Base-by-base conservation (phyloP, 2,329 filamentous ascomycete species). In the Fusarium pseudonygamai region DNA sequence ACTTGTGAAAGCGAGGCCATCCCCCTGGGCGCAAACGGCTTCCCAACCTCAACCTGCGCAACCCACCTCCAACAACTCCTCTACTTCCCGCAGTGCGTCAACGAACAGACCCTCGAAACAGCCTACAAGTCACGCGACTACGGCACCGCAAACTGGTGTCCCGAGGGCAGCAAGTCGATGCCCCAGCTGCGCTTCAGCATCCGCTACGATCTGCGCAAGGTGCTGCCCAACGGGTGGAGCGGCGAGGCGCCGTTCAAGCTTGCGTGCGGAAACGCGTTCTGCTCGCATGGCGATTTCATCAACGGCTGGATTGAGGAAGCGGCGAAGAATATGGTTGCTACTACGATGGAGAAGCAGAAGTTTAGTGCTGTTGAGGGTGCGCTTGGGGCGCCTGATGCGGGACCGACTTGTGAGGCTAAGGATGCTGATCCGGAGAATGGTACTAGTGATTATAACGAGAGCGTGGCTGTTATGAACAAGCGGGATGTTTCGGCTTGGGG, bases 221-320 rank as follows among this genome's bases (percentile, higher is more conserved):
- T 77, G 2, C 73, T 86, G 8, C 83, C 85, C 7, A 78, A 83
- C 47, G 84, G 85, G 26, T 87, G 85, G 85, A 79, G 68, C 40
- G 84, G 85, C 46, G 78, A 77, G 0, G 81, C 84, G 2, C 85
- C 85, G 1, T 71, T 86, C 28, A 81, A 85, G 78, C 80, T 86
- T 1, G 80, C 85, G 0, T 85, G 81, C 63, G 83, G 83, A 1
- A 72, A 76, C n/a, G 81, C 82, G 0, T 85, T 79, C 73, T 84
- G 82, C 79, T 79, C 78, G 7, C 85, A 86, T 71, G 84, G 85
- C 7, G 85, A 86, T 71, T 86, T 86, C 58, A 84, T 87, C 76
- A 86, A 86, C 43, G 85, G 81, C 10, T 87, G 85, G 85, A 77
- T 73, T 9, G 73, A 74, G 60, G 75, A 77, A 60, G 59, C 75